Conservation (phyloP, 139 green algal species). For the Deuterostichococcus epilithicus region DNA sequence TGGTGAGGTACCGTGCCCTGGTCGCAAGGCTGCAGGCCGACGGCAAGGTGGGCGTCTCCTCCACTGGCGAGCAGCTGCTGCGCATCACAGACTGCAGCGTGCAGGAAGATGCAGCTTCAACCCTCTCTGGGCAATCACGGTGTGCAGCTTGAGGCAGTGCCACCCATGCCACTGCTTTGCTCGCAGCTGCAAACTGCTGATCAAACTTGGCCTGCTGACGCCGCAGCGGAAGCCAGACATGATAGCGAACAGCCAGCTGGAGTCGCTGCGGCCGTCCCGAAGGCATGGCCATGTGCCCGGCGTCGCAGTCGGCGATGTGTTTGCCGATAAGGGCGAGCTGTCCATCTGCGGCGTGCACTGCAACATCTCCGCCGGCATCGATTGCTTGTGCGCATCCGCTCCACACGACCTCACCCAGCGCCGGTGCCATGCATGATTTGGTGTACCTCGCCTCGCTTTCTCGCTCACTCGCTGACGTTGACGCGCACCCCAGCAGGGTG, state of each 20-base stretch:
- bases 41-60: no score
- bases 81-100: no score
- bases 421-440: neutral
- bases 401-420: neutral
- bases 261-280: neutral
- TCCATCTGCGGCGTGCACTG: slow-evolving; percentile 30
- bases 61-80: no score
- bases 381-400: slow-evolving; percentile 8
- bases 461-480: neutral
- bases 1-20: no score
- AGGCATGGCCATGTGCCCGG: slow-evolving; percentile 40
- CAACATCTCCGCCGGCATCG: slow-evolving; percentile 41
- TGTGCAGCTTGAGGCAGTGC: no score
- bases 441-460: neutral
- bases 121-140: no score
- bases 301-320: slow-evolving; percentile 26
- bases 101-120: no score
- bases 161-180: no score
- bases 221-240: slow-evolving; percentile 31
- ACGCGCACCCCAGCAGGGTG: neutral
- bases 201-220: no score
- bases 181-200: no score
- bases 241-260: slow-evolving; percentile 18
- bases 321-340: slow-evolving; percentile 33
- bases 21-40: no score